Evolutionary conservation across 2,329 filamentous ascomycete genomes (phyloP).

Genomic region (Myriosclerotinia curreyana): DNA sequence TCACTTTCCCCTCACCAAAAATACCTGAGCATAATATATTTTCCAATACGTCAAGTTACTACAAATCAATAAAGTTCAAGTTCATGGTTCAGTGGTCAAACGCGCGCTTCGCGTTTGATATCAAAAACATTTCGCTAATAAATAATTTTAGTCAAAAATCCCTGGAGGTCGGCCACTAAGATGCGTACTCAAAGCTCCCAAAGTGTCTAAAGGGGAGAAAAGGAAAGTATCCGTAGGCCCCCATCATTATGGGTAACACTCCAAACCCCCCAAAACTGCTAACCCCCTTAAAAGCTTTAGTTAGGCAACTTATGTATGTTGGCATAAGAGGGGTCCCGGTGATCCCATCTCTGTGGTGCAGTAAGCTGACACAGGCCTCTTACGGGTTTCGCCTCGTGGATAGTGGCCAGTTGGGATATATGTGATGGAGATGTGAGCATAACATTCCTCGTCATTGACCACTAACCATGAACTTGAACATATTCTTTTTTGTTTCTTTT

Average conservation of each 20-base stretch:
- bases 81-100: conserved; percentile 16
- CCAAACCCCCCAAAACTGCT: too few species aligned
- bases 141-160: neutral
- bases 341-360: conserved; percentile 6
- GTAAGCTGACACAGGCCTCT: conserved; percentile 13
- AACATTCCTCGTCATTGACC: neutral
- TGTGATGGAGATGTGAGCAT: conserved; percentile 11
- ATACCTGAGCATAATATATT: neutral
- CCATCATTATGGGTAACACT: too few species aligned
- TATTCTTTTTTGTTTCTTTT: conserved; percentile 5
- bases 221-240: too few species aligned
- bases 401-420: conserved; percentile 6
- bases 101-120: neutral
- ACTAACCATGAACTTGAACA: conserved; percentile 16
- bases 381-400: conserved; percentile 11
- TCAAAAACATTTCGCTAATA: neutral
- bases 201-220: neutral
- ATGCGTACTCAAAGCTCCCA: conserved; percentile 4
- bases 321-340: neutral
- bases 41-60: neutral
- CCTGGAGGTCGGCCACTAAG: conserved; percentile 13
- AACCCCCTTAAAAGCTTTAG: conserved; percentile 12
- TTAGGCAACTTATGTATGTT: conserved; percentile 14
- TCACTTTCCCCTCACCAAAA: neutral
- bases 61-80: conserved; percentile 11